Percentiles rank a stretch among this genome's conserved stretches.
These are phyloP conservation scores for Ciborinia camelliae DNA, from an alignment of 2,329 filamentous ascomycete genomes.

Conservation along the genomic window DNA sequence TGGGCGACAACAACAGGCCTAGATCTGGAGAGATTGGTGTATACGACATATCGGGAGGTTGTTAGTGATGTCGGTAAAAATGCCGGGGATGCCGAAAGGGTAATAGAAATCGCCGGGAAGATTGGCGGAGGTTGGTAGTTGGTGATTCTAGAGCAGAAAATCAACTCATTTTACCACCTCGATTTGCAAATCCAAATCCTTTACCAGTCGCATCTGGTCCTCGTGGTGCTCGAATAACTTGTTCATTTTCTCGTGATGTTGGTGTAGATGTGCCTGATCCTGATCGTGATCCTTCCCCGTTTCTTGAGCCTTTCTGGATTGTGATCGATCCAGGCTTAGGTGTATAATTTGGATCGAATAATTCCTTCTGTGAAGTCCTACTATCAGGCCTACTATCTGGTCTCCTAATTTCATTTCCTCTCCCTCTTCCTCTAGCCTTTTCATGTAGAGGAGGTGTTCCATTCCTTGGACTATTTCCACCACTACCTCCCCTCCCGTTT, in stretches of 20 bases:
- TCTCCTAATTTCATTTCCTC: slow-evolving; percentile 39
- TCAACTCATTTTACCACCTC: slow-evolving; percentile 56
- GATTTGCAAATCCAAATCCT: slow-evolving; percentile 70
- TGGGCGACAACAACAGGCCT: slow-evolving; percentile 75
- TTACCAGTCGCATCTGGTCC: slow-evolving; percentile 75
- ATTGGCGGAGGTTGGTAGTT: slow-evolving; percentile 97
- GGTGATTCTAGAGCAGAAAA: slow-evolving; percentile 55
- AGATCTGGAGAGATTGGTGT: slow-evolving; percentile 66
- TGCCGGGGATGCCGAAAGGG: slow-evolving; percentile 69
- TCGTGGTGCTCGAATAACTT: slow-evolving; percentile 68
- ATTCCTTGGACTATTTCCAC: slow-evolving; percentile 51
- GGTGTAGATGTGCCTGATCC: slow-evolving; percentile 47
- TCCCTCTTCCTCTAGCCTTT: slow-evolving; percentile 47
- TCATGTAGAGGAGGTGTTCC: slow-evolving; percentile 56
- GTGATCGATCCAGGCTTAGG: slow-evolving; percentile 55
- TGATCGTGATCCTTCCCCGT: slow-evolving; percentile 40
- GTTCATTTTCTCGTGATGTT: slow-evolving; percentile 57
- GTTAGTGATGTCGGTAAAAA: slow-evolving; percentile 91
- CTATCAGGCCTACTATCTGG: slow-evolving; percentile 28
- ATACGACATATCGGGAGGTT: slow-evolving; percentile 87
- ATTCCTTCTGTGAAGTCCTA: slow-evolving; percentile 49
- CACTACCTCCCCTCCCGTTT: slow-evolving; percentile 17
- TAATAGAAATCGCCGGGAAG: slow-evolving; percentile 84
- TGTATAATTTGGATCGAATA: slow-evolving; percentile 75
- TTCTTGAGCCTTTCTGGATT: slow-evolving; percentile 41